Evolutionary conservation across 768 basidiomycete species (phyloP), one percentile per base, ranked within the genome.

Genomic region (Pleurotus giganteus): DNA sequence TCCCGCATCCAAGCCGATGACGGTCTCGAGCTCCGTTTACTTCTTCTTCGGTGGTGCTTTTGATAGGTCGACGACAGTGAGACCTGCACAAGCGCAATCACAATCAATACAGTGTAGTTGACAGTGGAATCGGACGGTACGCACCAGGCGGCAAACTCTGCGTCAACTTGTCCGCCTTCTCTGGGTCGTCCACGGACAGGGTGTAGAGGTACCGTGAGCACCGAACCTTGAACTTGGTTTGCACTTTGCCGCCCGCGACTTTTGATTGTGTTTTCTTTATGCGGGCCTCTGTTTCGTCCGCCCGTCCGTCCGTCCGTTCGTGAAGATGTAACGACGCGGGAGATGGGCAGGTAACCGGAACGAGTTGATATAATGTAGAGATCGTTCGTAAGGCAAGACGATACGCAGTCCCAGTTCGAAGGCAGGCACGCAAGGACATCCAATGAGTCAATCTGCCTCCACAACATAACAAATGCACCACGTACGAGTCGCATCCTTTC

Each of bases 181-280:
- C 94, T 67, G 91, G 85, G 78, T 99, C 97, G 71, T 94, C 89
- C 69, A 98, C 73, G 58, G 86, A 84, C 60, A 98, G 84, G n/a
- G 97, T 98, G 87, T 99, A 99, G 58, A 95, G 87, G 74, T 94
- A 94, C 71, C 91, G 83, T 57, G 91, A 89, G 80, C 95, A 98
- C 71, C 97, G 84, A 69, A 99, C 85, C 84, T 99, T 99, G 86
- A 98, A 98, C 79, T 98, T 99, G 69, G 91, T 96, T 74, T 85
- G 80, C 31, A 80, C 78, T 77, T 92, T 92, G 65, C 84, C 88
- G 47, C 81, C 80, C 29, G 84, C 70, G 27, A 78, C 72, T 71
- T 80, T 84, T 34, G 89, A 76, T 56, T 83, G 79, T 58, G 88
- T 88, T 81, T 95, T 97, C 81, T 98, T 98, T 85, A 98, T 97